Evolutionary conservation across 306 rosid genomes (phyloP).

Genomic region (Lathyrus tuberosus): DNA sequence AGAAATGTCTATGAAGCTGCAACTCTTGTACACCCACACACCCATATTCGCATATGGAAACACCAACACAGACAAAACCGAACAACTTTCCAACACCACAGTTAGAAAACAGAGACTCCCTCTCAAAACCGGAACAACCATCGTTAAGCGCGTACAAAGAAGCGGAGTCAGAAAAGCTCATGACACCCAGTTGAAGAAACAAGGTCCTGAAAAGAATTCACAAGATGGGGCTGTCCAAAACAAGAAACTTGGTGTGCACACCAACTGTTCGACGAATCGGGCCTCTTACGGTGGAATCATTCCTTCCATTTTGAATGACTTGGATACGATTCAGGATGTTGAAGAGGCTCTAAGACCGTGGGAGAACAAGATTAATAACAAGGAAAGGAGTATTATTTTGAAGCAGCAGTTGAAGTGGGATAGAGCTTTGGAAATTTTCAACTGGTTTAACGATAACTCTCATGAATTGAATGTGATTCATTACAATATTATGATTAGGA

Average conservation of each 20-base stretch:
- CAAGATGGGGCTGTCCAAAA: constrained; percentile 33
- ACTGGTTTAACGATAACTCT: constrained; percentile 71
- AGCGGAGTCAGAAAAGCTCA: constrained; percentile 13
- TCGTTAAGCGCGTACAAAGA: constrained; percentile 22
- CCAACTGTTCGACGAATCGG: constrained; percentile 81
- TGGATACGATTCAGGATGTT: constrained; percentile 58
- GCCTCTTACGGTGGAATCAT: constrained; percentile 71
- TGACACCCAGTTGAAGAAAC: constrained; percentile 42
- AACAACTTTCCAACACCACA: constrained; percentile 39
- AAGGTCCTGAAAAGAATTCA: constrained; percentile 41
- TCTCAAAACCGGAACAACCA: constrained; percentile 25
- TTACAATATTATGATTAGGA: constrained; percentile 74
- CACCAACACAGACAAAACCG: constrained; percentile 45
- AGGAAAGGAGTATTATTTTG: constrained; percentile 91
- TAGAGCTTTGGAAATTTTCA: constrained; percentile 78
- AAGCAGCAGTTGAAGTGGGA: constrained; percentile 84
- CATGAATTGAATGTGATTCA: constrained; percentile 88
- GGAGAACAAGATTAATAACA: constrained; percentile 65
- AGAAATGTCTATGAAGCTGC: constrained; percentile 62
- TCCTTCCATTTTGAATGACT: constrained; percentile 67
- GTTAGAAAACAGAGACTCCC: constrained; percentile 37
- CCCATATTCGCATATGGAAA: constrained; percentile 35
- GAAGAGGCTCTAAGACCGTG: constrained; percentile 77
- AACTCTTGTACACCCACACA: constrained; percentile 53
- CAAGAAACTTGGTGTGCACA: constrained; percentile 43